Evolutionary conservation across 78 protist species (phyloP).

Genomic region (Protostelium mycophagum): DNA sequence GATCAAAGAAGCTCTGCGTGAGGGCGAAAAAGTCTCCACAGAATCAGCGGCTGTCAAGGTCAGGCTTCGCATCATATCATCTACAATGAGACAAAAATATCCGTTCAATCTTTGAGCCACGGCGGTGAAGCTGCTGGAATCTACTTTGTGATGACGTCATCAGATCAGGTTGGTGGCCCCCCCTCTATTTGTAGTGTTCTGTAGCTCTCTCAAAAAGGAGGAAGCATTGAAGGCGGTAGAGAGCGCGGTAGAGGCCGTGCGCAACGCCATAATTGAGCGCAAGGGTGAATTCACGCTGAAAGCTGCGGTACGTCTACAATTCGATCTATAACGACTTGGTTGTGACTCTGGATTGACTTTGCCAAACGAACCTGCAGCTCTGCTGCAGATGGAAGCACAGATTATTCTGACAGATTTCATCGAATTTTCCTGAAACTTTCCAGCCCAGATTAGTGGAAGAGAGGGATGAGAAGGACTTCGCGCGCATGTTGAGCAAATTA

Average conservation of each 20-base stretch:
- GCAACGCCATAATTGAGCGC: neutral
- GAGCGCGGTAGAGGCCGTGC: neutral
- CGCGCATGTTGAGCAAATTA: neutral
- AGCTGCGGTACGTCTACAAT: neutral
- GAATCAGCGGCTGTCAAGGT: conserved; percentile 29
- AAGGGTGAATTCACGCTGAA: neutral
- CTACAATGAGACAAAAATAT: conserved; percentile 1
- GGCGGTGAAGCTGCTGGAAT: neutral
- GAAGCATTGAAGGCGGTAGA: conserved; percentile 55
- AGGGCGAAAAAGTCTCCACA: conserved; percentile 63
- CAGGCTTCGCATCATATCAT: conserved; percentile 40
- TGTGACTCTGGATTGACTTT: too few species aligned
- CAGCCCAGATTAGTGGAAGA: neutral
- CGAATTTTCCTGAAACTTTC: neutral
- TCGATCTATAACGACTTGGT: too few species aligned
- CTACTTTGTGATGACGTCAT: neutral
- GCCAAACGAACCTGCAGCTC: too few species aligned
- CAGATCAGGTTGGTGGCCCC: conserved; percentile 84
- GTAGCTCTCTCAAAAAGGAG: conserved; percentile 76
- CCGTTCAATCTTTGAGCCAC: neutral
- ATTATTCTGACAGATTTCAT: too few species aligned
- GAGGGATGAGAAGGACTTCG: neutral
- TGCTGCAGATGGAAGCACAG: too few species aligned
- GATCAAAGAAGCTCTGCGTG: conserved; percentile 79
- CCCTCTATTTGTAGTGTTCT: conserved; percentile 86